Evolutionary conservation across 257 asterid genomes (phyloP).

Genomic region (Solanum chiquidenum): DNA sequence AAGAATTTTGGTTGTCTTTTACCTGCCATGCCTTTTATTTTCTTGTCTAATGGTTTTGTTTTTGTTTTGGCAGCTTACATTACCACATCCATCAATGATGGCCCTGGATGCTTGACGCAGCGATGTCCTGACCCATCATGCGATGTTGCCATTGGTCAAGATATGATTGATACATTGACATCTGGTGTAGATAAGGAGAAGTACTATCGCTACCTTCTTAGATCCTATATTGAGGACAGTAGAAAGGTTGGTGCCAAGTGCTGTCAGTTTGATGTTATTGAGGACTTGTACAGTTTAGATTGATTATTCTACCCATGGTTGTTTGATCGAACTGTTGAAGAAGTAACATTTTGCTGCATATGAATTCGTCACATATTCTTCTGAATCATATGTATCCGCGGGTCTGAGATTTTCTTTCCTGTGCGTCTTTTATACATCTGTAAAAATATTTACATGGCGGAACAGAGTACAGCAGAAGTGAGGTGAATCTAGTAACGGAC

Average conservation of each 20-base stretch:
- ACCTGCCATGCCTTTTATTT: neutral
- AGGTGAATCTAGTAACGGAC: neutral
- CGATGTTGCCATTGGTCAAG: slow-evolving; percentile 77
- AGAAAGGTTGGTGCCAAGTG: slow-evolving; percentile 50
- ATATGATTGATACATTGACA: slow-evolving; percentile 53
- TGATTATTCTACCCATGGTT: neutral
- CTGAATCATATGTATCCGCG: neutral
- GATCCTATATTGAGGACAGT: slow-evolving; percentile 91
- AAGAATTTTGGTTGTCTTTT: neutral
- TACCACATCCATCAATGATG: slow-evolving; percentile 72
- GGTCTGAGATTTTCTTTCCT: neutral
- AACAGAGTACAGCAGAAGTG: neutral
- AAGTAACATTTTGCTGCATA: neutral
- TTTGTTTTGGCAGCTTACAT: slow-evolving; percentile 54
- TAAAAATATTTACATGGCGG: neutral
- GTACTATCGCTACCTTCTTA: slow-evolving; percentile 70
- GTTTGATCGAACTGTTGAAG: neutral
- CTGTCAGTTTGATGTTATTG: neutral
- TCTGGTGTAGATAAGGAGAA: slow-evolving; percentile 58
- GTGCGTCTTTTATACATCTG: neutral
- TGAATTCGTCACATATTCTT: neutral
- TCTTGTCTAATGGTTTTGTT: neutral
- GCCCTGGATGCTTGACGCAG: slow-evolving; percentile 89
- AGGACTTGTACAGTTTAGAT: neutral
- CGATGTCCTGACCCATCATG: slow-evolving; percentile 90